Evolutionary conservation across 371 early-diverging fungal genomes (phyloP), one percentile per base, ranked within the genome.

Genomic region (Mucor piriformis): DNA sequence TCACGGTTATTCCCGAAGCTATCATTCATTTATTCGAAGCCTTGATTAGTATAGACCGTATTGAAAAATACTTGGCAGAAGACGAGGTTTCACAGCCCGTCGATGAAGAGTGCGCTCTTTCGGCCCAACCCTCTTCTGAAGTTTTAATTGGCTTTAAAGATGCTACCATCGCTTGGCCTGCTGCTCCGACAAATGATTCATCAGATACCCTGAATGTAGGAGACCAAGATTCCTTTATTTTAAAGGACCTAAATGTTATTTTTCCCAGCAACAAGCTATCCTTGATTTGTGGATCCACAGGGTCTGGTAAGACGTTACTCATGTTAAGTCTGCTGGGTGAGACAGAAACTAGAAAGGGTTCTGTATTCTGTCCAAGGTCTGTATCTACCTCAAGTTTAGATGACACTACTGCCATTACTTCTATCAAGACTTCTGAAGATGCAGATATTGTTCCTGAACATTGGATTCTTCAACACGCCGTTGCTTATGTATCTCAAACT

Each of bases 31-130:
- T 29, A 12, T 16, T 64, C 2, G 64, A 69, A 44, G 47, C 54
- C 3, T 50, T 57, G 3, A 54, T 64, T 20, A 80, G 81, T 67
- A 53, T 81, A 2, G 53, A 69, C 3, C 88, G 96, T 61, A 88
- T 95, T 51, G 78, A 89, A 61, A 70, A 68, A 18, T 87, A 89
- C 43, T 74, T 96, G 59, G 70, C 80, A 13, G 88, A 93, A 57
- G 77, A 82, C 6, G 95, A 94, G 54, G 70, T 95, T 6, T 6
- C 20, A 18, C 23, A 34, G 16, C 83, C 88, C 35, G 73, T 91
- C 47, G 60, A 76, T n/a, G 86, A 91, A 89, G 54, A 21, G 3
- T 15, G 20, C 18, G 13, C 37, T 3, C 12, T 43, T 12, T 61
- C 16, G 18, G n/a, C 16, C 15, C n/a, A 12, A 29, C 6, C 10